A percentile compares a stretch with the other conserved stretches of the same genome.
Conservation (phyloP, 2,329 filamentous ascomycete species). For the Plectosphaerella cucumerina region DNA sequence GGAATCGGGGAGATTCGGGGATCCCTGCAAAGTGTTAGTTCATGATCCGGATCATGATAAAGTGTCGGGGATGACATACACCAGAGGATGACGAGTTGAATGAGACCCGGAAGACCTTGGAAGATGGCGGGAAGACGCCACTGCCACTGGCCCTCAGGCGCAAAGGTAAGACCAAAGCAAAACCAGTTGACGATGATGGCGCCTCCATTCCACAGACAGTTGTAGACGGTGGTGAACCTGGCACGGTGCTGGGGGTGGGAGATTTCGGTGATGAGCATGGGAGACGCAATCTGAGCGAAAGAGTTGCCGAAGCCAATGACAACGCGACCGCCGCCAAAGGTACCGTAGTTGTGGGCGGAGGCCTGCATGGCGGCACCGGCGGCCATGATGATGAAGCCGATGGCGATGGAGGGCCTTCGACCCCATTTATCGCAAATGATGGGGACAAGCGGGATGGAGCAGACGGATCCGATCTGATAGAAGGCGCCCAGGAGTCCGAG, state of each 20-base stretch:
- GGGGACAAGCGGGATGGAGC: slow-evolving; percentile 53
- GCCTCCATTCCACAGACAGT: slow-evolving; percentile 52
- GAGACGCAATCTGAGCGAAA: slow-evolving; percentile 46
- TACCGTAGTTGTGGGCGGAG: slow-evolving; percentile 31
- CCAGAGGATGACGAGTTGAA: slow-evolving; percentile 48
- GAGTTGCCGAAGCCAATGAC: slow-evolving; percentile 55
- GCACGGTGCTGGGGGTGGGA: slow-evolving; percentile 47
- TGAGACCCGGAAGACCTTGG: slow-evolving; percentile 41
- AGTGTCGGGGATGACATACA: slow-evolving; percentile 13
- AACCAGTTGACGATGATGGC: slow-evolving; percentile 41
- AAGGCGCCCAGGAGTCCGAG: slow-evolving; percentile 53
- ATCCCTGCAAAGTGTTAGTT: slow-evolving; percentile 22
- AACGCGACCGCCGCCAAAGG: slow-evolving; percentile 51
- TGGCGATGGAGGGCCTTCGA: slow-evolving; percentile 45
- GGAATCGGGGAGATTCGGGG: slow-evolving; percentile 38
- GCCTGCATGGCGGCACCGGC: slow-evolving; percentile 54
- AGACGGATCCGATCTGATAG: slow-evolving; percentile 56
- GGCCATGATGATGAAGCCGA: slow-evolving; percentile 52
- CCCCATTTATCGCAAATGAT: slow-evolving; percentile 51
- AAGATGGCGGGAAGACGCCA: slow-evolving; percentile 47
- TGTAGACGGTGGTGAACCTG: slow-evolving; percentile 49
- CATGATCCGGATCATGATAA: too few species aligned
- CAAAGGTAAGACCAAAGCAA: slow-evolving; percentile 41
- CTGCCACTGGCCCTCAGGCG: slow-evolving; percentile 41
- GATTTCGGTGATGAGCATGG: slow-evolving; percentile 49